Percentiles rank a stretch among this genome's conserved stretches.
Conservation (phyloP, 1,139 yeast species). For the Yamadazyma kanchanaburiensis region DNA sequence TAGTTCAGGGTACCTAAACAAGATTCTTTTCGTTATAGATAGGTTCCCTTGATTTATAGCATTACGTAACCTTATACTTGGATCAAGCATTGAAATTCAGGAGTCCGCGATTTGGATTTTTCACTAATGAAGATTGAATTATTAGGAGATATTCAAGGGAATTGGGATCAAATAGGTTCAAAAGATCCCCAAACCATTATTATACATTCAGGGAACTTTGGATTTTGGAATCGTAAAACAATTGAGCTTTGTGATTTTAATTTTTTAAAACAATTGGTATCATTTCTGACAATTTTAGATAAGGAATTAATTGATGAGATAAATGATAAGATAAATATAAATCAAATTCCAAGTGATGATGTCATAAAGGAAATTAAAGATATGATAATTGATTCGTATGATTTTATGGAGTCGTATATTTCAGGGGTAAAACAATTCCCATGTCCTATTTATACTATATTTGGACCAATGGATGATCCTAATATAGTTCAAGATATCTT, state of each 20-base stretch:
- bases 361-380: constrained; percentile 33
- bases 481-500: constrained; percentile 60
- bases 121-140: constrained; percentile 16
- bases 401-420: constrained; percentile 52
- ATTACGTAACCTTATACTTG: constrained; percentile 64
- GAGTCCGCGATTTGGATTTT: constrained; percentile 1
- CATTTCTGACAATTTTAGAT: constrained; percentile 60
- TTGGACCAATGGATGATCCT: constrained; percentile 76
- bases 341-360: constrained; percentile 13
- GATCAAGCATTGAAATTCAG: constrained; percentile 47
- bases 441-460: constrained; percentile 72
- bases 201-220: constrained; percentile 78
- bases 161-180: constrained; percentile 16
- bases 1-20: constrained; percentile 71
- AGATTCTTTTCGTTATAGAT: constrained; percentile 66
- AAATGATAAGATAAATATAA: constrained; percentile 44
- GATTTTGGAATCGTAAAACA: constrained; percentile 64
- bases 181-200: constrained; percentile 27
- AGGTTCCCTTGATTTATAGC: constrained; percentile 74
- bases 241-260: constrained; percentile 52
- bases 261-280: constrained; percentile 62
- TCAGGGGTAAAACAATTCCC: constrained; percentile 43
- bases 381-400: constrained; percentile 40
- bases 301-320: constrained; percentile 43
- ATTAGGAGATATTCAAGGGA: constrained; percentile 35